Evolutionary conservation across 1,284 basidiomycete species (phyloP), one percentile per base, ranked within the genome.

Genomic region (Tremellales sp.): DNA sequence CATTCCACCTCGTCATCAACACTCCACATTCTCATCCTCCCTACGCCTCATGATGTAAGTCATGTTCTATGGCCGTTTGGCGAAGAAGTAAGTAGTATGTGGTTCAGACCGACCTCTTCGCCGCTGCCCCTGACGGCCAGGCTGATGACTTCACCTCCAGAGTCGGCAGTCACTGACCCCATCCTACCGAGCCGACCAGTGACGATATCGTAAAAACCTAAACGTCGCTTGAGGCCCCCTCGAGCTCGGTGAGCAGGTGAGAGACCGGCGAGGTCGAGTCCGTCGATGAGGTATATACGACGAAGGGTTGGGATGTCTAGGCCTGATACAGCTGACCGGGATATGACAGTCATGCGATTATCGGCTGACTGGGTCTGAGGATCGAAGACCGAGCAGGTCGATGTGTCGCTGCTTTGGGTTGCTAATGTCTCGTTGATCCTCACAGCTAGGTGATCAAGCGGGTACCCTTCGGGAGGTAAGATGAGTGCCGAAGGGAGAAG

Each of bases 131-230:
- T 33, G 33, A 51, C 35, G 4, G 65, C 61, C 2, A 68, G 24
- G 23, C 54, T 60, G 25, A 68, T 53, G 21, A 68, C 11, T 13
- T 33, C 29, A 8, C 41, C 48, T 11, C 19, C 26, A 21, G 25
- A 22, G 21, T 33, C 46, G 12, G 15, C 24, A 1, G 44, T 24
- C 4, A 15, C 23, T 2, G 58, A 60, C 4, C 64, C 64, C 27
- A 67, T 39, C 10, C 67, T 51, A 3, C 64, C 64, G 22, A 68
- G 42, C 5, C 67, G 60, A 2, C 67, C 67, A 6, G 55, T 40
- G 1, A 61, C 48, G 6, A 62, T 43, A 11, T 55, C 46, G 50
- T 68, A 68, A 23, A 57, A 52, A 8, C 29, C 37, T 22, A 48
- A 23, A 19, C 59, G 47, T 11, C 49, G 51, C 3, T 46, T 39